phyloP scores from a whole-genome alignment of 1,284 basidiomycete species.

The Leccinum cinnamomeum region DNA sequence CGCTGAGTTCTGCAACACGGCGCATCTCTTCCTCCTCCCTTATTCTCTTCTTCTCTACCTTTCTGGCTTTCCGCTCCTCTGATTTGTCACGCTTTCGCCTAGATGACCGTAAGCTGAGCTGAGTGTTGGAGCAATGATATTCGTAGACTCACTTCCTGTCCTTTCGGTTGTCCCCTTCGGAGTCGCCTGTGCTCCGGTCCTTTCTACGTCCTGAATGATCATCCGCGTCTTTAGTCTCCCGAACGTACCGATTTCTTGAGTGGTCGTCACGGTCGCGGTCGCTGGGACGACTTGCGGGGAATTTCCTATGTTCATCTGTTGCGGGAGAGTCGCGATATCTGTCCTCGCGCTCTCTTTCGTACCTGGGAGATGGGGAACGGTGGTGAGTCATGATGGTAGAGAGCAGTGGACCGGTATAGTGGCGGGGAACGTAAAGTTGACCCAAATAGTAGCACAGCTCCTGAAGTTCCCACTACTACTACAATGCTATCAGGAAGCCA shows the following conservation, averaged over 20 bases:
- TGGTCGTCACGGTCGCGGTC: slow-evolving; percentile 39
- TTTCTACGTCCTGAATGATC: slow-evolving; percentile 42
- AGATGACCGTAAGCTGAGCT: slow-evolving; percentile 18
- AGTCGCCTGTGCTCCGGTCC: slow-evolving; percentile 44
- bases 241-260: slow-evolving; percentile 42
- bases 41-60: slow-evolving; percentile 78
- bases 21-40: slow-evolving; percentile 86
- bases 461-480: slow-evolving; percentile 1
- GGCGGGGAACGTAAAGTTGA: not conserved
- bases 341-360: slow-evolving; percentile 37
- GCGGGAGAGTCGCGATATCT: slow-evolving; percentile 28
- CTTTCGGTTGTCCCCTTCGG: slow-evolving; percentile 43
- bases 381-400: slow-evolving; percentile 34
- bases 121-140: slow-evolving; percentile 1
- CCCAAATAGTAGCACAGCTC: slow-evolving; percentile 6
- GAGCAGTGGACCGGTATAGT: not conserved
- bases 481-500: slow-evolving; percentile 24
- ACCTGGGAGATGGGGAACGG: slow-evolving; percentile 47
- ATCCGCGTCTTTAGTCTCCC: slow-evolving; percentile 39
- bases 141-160: slow-evolving; percentile 59
- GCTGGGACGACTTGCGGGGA: slow-evolving; percentile 44
- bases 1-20: slow-evolving; percentile 83
- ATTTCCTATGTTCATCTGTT: slow-evolving; percentile 35
- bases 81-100: slow-evolving; percentile 82
- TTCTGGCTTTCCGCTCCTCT: slow-evolving; percentile 73